Evolutionary conservation across 371 early-diverging fungal genomes (phyloP).

Genomic region (Sanchytrium tribonematis): DNA sequence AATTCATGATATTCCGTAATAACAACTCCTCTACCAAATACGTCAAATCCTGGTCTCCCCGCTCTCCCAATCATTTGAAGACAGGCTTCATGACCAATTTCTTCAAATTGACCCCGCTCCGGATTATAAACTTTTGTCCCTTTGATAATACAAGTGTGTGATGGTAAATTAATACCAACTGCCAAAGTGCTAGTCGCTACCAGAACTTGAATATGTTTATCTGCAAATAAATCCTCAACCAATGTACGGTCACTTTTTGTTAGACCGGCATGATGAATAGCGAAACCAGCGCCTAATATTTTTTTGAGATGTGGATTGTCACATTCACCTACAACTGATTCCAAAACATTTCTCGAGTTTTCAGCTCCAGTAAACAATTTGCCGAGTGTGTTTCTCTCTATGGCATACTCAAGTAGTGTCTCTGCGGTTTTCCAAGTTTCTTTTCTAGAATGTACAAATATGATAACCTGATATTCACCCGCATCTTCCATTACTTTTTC

Average conservation of each 20-base stretch:
- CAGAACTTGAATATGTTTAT: slow-evolving; percentile 69
- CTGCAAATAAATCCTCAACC: slow-evolving; percentile 80
- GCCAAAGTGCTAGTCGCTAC: slow-evolving; percentile 96
- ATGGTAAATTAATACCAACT: slow-evolving; percentile 99
- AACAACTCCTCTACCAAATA: slow-evolving; percentile 82
- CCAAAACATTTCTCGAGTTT: slow-evolving; percentile 49
- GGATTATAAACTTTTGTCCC: slow-evolving; percentile 92
- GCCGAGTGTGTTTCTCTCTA: slow-evolving; percentile 52
- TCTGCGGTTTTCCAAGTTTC: slow-evolving; percentile 85
- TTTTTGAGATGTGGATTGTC: slow-evolving; percentile 53
- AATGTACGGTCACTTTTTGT: slow-evolving; percentile 63
- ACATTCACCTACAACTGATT: slow-evolving; percentile 39
- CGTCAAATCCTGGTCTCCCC: slow-evolving; percentile 95
- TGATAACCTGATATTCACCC: slow-evolving; percentile 65
- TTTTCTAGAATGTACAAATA: slow-evolving; percentile 94
- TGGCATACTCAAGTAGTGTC: slow-evolving; percentile 57
- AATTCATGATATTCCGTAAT: slow-evolving; percentile 78
- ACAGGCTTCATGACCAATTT: slow-evolving; percentile 61
- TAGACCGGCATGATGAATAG: slow-evolving; percentile 98
- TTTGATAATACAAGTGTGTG: slow-evolving; percentile 94
- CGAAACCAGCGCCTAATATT: slow-evolving; percentile 74
- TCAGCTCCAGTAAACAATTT: slow-evolving; percentile 43
- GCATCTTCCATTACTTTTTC: slow-evolving; percentile 71
- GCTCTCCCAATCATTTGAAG: slow-evolving; percentile 98
- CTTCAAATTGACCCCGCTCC: slow-evolving; percentile 25